Conservation (phyloP, 1,139 yeast species). For the Debaryomyces sp. region DNA sequence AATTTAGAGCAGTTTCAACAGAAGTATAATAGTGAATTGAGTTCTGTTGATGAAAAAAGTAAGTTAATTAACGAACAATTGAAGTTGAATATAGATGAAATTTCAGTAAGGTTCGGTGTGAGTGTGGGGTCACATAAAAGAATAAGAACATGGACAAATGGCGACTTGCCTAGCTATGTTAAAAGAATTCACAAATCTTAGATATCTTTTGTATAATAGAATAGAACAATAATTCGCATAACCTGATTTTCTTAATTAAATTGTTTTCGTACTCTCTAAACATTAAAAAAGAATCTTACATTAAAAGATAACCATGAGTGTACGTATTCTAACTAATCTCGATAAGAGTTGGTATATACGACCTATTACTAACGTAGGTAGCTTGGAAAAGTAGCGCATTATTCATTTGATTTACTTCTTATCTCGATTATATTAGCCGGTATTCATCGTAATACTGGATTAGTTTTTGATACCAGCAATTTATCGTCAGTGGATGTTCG, state of each 20-base stretch:
- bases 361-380: constrained; percentile 16
- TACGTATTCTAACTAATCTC: neutral
- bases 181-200: constrained; percentile 42
- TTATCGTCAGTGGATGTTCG: constrained; percentile 57
- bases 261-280: neutral
- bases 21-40: constrained; percentile 16
- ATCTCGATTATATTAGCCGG: constrained; percentile 68
- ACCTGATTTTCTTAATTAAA: neutral
- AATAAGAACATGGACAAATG: constrained; percentile 60
- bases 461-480: constrained; percentile 47
- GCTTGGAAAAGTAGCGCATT: constrained; percentile 59
- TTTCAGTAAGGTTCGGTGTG: constrained; percentile 48
- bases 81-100: constrained; percentile 45
- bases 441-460: constrained; percentile 64
- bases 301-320: neutral
- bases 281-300: neutral
- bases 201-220: constrained; percentile 1
- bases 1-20: constrained; percentile 46
- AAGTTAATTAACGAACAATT: constrained; percentile 34
- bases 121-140: constrained; percentile 53
- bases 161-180: constrained; percentile 44
- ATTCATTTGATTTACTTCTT: constrained; percentile 59
- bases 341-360: neutral
- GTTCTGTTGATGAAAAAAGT: constrained; percentile 11
- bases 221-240: neutral